These are phyloP conservation scores for Cercospora janseana DNA, from an alignment of 2,329 filamentous ascomycete genomes.

Conservation along the genomic window DNA sequence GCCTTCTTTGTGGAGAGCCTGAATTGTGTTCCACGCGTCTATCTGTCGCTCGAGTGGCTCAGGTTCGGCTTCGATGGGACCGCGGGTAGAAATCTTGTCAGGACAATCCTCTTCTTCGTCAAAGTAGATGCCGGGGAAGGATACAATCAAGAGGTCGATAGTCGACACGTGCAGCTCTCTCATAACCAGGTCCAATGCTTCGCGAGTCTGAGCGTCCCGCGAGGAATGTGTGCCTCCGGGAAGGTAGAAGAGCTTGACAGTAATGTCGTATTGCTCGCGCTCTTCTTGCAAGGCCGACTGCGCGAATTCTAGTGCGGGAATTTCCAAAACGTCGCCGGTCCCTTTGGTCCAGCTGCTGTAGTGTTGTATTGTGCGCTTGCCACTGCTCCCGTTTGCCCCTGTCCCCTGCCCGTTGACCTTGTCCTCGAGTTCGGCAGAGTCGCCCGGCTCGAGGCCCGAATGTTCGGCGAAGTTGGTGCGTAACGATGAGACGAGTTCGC, in stretches of 20 bases:
- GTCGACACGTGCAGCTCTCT: slow-evolving; percentile 72
- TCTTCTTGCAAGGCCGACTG: slow-evolving; percentile 75
- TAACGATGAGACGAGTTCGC: slow-evolving; percentile 85
- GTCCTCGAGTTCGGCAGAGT: slow-evolving; percentile 10
- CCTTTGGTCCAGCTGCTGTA: slow-evolving; percentile 69
- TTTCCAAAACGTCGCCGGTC: slow-evolving; percentile 49
- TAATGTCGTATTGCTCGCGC: slow-evolving; percentile 83
- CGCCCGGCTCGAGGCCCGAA: slow-evolving; percentile 11
- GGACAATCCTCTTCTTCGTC: slow-evolving; percentile 81
- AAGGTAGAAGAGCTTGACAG: slow-evolving; percentile 91
- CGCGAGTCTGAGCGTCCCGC: slow-evolving; percentile 67
- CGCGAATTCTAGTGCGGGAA: slow-evolving; percentile 74
- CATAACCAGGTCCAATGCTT: slow-evolving; percentile 76
- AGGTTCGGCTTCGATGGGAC: slow-evolving; percentile 47
- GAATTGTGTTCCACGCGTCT: slow-evolving; percentile 67
- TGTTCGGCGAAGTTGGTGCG: slow-evolving; percentile 68
- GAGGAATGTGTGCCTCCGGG: slow-evolving; percentile 49
- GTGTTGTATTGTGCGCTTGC: slow-evolving; percentile 31
- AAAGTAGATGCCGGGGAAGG: slow-evolving; percentile 89
- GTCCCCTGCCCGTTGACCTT: slow-evolving; percentile 15
- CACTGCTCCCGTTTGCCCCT: slow-evolving; percentile 19
- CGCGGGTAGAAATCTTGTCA: slow-evolving; percentile 53
- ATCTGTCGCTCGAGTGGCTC: slow-evolving; percentile 62
- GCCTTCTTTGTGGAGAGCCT: slow-evolving; percentile 69
- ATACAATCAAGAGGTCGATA: slow-evolving; percentile 86